Conservation (phyloP, 1,139 yeast genomes). For the Kurtzmaniella quercitrusa region DNA sequence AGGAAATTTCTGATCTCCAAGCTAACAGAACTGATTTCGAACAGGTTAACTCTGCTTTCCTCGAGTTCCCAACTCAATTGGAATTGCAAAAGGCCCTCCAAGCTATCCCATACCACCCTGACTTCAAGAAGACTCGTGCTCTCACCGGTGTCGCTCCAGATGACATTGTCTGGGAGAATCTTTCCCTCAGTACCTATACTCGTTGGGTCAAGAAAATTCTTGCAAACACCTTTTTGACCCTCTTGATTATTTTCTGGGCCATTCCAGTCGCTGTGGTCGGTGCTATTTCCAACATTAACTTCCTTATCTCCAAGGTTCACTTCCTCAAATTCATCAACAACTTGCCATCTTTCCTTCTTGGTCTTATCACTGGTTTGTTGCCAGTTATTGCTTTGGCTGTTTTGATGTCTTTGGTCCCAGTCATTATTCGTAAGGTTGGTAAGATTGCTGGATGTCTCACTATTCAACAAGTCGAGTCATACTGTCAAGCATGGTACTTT, state of each 20-base stretch:
- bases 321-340: conserved; percentile 69
- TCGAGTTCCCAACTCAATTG: conserved; percentile 82
- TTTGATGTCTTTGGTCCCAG: conserved; percentile 78
- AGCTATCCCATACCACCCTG: conserved; percentile 63
- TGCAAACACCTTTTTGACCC: conserved; percentile 42
- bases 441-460: conserved; percentile 69
- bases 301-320: conserved; percentile 61
- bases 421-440: conserved; percentile 63
- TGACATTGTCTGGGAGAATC: conserved; percentile 82
- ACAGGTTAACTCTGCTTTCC: conserved; percentile 71
- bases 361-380: conserved; percentile 79
- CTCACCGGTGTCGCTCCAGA: conserved; percentile 62
- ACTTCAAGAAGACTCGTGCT: conserved; percentile 61
- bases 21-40: conserved; percentile 35
- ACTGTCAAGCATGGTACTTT: conserved; percentile 81
- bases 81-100: conserved; percentile 91
- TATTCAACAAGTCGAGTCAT: conserved; percentile 66
- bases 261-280: conserved; percentile 88
- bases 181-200: conserved; percentile 37
- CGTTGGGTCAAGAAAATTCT: conserved; percentile 39
- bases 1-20: conserved; percentile 37
- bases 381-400: conserved; percentile 81
- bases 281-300: conserved; percentile 78
- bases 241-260: conserved; percentile 78
- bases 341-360: conserved; percentile 64